Base-by-base conservation (phyloP, 768 basidiomycete genomes). In the Tylopilus vinaceipallidus region DNA sequence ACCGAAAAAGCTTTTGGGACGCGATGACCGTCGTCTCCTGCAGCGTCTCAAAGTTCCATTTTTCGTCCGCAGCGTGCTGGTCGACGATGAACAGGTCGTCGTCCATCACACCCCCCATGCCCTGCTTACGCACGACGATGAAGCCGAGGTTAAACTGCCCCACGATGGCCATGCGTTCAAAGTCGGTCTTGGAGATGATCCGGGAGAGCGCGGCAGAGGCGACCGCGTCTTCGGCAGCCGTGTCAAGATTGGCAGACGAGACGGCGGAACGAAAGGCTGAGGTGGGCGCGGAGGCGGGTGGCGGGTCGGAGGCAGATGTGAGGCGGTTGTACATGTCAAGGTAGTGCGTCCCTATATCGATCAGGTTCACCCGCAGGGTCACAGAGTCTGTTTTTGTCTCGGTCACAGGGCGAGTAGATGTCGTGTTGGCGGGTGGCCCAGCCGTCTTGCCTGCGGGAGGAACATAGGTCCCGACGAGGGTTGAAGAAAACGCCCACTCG, bases 91-190 rank as follows among this genome's bases (percentile, higher is more conserved):
- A 98, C 35, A 99, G 73, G 60, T 99, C 95, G 62, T 98, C 95
- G 71, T 82, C 73, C 33, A 10, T 32, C 6, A 24, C 49, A 27
- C 9, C 49, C 9, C 17, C 9, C 9, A 20, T 40, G 17, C 73
- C 73, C 49, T 73, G 72, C 57, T 88, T 78, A 6, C 95, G 81
- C 3, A 82, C 80, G 49, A 99, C 79, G 66, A 99, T 92, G 69
- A 99, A 99, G 0, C 95, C 95, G 27, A 86, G 78, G 59, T 99
- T 99, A 69, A 98, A 99, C 68, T 99, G 97, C 0, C 97, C 97
- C 36, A 95, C 56, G 12, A 97, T 71, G 0, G 84, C 75, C 97
- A 99, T 98, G 6, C 57, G 57, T 7, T 67, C 77, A 58, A 99
- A 98, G 69, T 99, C 95, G 2, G 68, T 64, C 71, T 98, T 98